These are phyloP conservation scores for Nothophoma quercina DNA, from an alignment of 2,329 filamentous ascomycete species.

Conservation along the genomic window DNA sequence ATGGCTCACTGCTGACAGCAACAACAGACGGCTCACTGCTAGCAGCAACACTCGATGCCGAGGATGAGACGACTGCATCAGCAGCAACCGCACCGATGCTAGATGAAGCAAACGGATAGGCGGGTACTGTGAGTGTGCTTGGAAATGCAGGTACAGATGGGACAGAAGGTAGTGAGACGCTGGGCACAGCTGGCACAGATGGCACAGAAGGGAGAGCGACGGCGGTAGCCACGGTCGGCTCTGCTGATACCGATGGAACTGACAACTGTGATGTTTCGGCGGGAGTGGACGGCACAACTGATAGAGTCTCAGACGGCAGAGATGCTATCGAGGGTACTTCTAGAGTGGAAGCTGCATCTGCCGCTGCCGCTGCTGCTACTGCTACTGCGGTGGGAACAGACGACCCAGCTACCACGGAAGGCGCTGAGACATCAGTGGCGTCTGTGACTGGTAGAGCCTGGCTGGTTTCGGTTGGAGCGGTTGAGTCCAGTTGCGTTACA, in stretches of 20 bases:
- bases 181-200: constrained; percentile 25
- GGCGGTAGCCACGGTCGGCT: background rate
- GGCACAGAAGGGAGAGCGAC: constrained; percentile 18
- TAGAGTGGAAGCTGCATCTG: constrained; percentile 7
- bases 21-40: constrained; percentile 14
- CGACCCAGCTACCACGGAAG: background rate
- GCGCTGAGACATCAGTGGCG: background rate
- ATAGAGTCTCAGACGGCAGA: constrained; percentile 3
- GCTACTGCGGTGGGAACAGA: constrained; percentile 12
- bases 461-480: constrained; percentile 4
- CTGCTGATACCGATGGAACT: background rate
- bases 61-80: constrained; percentile 20
- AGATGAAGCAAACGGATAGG: constrained; percentile 44
- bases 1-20: constrained; percentile 17
- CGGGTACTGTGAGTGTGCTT: constrained; percentile 42
- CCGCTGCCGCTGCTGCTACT: constrained; percentile 13
- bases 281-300: background rate
- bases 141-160: constrained; percentile 48
- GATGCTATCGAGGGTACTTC: constrained; percentile 5
- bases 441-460: constrained; percentile 1
- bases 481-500: constrained; percentile 21
- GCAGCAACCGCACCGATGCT: constrained; percentile 16
- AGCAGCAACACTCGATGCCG: constrained; percentile 8
- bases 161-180: constrained; percentile 28
- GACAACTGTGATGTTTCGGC: background rate